Evolutionary conservation across 2,329 filamentous ascomycete genomes (phyloP), one percentile per base, ranked within the genome.

Genomic region (Trichoderma pleuroti): DNA sequence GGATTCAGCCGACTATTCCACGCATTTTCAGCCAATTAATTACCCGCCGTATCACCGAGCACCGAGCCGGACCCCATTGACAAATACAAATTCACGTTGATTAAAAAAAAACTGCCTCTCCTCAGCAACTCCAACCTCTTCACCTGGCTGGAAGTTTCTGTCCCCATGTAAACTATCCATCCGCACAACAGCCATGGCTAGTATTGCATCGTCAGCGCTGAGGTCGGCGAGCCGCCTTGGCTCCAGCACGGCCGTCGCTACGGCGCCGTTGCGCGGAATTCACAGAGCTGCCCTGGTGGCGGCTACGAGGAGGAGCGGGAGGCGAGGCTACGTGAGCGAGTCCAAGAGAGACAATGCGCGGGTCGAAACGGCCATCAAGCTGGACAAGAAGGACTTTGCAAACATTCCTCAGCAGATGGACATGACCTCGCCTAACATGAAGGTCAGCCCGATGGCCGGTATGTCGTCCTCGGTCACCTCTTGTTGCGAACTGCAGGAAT

Each of bases 331-430:
- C 86, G 94, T 97, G 73, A 92, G 93, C 32, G 91, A 94, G 83
- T 91, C 92, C 72, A 93, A 91, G 84, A 87, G 90, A 74, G 90
- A 93, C 76, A 88, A 89, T 81, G 93, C 93, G 64, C 93, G 94
- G 79, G 92, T 97, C 77, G 93, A 97, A 77, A 92, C 91, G 12
- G 90, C 93, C 72, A 94, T 97, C 82, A 92, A 92, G 80, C 86
- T 94, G 72, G 93, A 97, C 75, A 93, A 95, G 83, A 92, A 92
- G 80, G 90, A 92, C 36, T 96, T 97, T 81, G 88, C 90, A 72
- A 85, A 88, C 74, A 83, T 86, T 21, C 76, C 81, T 36, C 76
- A 79, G 3, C 73, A 75, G 68, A 75, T 80, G 75, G 77, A 79
- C 18, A 72, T 73, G 21, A 76, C 79, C 24, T 73, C 75, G 10